These are phyloP conservation scores for Ogataea siamensis DNA, from an alignment of 805 yeast genomes.

Conservation along the genomic window DNA sequence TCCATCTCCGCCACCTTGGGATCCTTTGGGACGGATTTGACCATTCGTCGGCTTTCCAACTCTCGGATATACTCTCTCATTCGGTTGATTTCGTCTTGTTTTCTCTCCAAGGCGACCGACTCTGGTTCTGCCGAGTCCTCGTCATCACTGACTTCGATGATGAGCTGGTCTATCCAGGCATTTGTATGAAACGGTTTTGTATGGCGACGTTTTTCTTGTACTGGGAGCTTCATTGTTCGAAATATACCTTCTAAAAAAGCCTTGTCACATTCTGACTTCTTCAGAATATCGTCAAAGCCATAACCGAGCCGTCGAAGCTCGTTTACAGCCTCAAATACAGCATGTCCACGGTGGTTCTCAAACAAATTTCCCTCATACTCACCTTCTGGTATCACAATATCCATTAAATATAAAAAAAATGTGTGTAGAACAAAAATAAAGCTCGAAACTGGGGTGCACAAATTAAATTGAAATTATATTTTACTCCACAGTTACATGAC, in stretches of 20 bases:
- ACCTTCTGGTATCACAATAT: constrained; percentile 14
- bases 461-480: background rate
- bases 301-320: constrained; percentile 26
- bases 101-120: constrained; percentile 8
- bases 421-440: no score
- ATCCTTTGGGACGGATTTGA: background rate
- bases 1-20: constrained; percentile 8
- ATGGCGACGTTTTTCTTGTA: background rate
- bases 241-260: constrained; percentile 17
- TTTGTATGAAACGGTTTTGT: constrained; percentile 17
- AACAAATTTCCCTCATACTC: constrained; percentile 11
- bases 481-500: constrained; percentile 4
- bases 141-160: constrained; percentile 38
- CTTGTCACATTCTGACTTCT: constrained; percentile 19
- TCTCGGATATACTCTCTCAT: constrained; percentile 21
- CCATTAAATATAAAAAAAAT: constrained; percentile 9
- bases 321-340: constrained; percentile 24
- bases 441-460: no score
- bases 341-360: constrained; percentile 14
- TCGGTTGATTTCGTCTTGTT: constrained; percentile 20
- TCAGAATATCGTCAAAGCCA: constrained; percentile 18
- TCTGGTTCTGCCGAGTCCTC: constrained; percentile 10
- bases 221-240: constrained; percentile 11
- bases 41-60: constrained; percentile 13
- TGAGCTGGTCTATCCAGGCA: constrained; percentile 20